Conservation (phyloP, 2,329 filamentous ascomycete genomes). For the Botrytis sinoallii region DNA sequence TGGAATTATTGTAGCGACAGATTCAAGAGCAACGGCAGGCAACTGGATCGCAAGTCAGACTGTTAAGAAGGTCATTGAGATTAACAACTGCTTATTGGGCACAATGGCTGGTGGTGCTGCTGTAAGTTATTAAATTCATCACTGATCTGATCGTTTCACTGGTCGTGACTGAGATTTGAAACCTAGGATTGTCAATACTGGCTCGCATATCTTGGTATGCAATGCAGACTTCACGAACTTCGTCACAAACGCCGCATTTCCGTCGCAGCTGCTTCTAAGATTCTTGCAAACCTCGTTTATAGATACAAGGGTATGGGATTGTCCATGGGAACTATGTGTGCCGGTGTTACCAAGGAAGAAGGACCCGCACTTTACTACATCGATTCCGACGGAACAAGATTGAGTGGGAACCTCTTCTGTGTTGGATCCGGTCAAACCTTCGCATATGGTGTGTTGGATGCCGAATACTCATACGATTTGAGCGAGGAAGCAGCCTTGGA, state of each 20-base stretch:
- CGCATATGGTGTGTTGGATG: conserved; percentile 95
- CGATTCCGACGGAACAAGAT: conserved; percentile 90
- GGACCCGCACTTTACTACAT: conserved; percentile 98
- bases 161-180: conserved; percentile 4
- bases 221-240: conserved; percentile 98
- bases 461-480: conserved; percentile 89
- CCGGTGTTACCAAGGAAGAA: conserved; percentile 91
- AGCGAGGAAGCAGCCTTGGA: conserved; percentile 84
- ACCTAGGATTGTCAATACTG: conserved; percentile 94
- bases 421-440: conserved; percentile 98
- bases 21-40: conserved; percentile 93
- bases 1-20: conserved; percentile 96
- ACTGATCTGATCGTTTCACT: not conserved
- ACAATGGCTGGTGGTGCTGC: conserved; percentile 99
- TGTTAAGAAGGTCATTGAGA: conserved; percentile 99
- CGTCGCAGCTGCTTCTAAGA: conserved; percentile 95
- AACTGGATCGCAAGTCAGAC: conserved; percentile 99
- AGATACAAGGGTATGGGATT: conserved; percentile 98
- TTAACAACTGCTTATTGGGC: conserved; percentile 88
- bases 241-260: conserved; percentile 98
- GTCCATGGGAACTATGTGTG: conserved; percentile 99
- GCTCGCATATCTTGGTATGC: conserved; percentile 97
- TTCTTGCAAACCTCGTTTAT: conserved; percentile 97
- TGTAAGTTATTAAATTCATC: conserved; percentile 45
- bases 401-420: conserved; percentile 94